These are phyloP conservation scores for Geum urbanum DNA, from an alignment of 306 rosid genomes.

Conservation along the genomic window DNA sequence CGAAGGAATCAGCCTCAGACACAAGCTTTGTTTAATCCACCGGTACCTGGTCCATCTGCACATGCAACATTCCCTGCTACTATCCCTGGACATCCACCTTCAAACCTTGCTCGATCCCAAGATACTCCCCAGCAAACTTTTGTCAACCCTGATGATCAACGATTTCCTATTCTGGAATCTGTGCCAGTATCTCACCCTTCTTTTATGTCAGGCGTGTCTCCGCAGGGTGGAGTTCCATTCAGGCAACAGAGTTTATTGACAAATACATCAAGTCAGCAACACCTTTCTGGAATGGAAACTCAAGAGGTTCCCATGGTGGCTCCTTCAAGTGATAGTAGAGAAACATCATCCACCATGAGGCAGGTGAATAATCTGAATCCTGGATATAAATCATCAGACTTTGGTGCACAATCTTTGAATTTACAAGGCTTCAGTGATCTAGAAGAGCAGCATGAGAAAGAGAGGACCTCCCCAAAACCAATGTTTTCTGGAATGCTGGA, in stretches of 20 bases:
- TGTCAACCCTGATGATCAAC: slow-evolving; percentile 27
- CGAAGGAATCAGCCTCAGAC: slow-evolving; percentile 40
- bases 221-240: slow-evolving; percentile 31
- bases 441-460: slow-evolving; percentile 21
- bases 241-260: slow-evolving; percentile 31
- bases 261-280: slow-evolving; percentile 29
- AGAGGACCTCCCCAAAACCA: slow-evolving; percentile 16
- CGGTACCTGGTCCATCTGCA: slow-evolving; percentile 25
- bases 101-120: slow-evolving; percentile 29
- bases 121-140: slow-evolving; percentile 27
- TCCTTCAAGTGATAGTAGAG: slow-evolving; percentile 27
- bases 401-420: slow-evolving; percentile 17
- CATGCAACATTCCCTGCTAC: slow-evolving; percentile 29
- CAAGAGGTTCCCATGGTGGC: slow-evolving; percentile 13
- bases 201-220: slow-evolving; percentile 25
- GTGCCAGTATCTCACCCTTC: slow-evolving; percentile 27
- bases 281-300: slow-evolving; percentile 29
- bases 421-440: slow-evolving; percentile 32
- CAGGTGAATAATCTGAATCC: slow-evolving; percentile 29
- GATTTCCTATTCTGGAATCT: slow-evolving; percentile 42
- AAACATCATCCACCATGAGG: slow-evolving; percentile 19
- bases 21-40: slow-evolving; percentile 24
- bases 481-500: slow-evolving; percentile 20
- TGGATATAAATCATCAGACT: slow-evolving; percentile 27
- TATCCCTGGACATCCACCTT: slow-evolving; percentile 28